A percentile compares a stretch with the other conserved stretches of the same genome.
phyloP scores from a whole-genome alignment of 345 rosid genomes.

The Nasturtium officinale region DNA sequence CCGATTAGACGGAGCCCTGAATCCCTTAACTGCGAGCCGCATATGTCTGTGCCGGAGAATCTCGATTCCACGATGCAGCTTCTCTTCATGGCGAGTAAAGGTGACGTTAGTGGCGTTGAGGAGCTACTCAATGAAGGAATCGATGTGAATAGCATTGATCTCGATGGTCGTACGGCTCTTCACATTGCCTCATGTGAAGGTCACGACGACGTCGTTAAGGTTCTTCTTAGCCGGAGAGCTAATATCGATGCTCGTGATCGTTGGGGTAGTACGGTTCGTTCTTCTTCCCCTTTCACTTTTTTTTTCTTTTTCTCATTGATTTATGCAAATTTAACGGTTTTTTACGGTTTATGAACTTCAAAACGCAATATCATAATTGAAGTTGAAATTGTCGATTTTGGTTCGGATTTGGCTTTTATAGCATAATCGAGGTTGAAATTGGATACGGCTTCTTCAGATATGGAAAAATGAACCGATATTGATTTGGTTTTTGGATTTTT shows the following conservation, averaged over 20 bases:
- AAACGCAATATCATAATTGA: not conserved
- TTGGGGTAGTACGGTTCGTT: constrained; percentile 97
- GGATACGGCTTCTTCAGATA: not conserved
- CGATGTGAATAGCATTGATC: constrained; percentile 90
- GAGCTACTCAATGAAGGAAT: constrained; percentile 73
- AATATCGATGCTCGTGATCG: constrained; percentile 98
- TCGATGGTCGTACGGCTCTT: constrained; percentile 93
- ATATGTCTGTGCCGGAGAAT: constrained; percentile 81
- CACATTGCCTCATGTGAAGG: constrained; percentile 97
- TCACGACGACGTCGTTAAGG: constrained; percentile 69
- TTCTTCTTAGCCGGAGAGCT: constrained; percentile 66
- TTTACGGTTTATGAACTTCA: not conserved
- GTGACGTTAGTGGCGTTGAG: constrained; percentile 70
- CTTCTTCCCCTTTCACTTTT: too few species aligned
- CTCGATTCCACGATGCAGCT: constrained; percentile 91
- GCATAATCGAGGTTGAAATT: not conserved
- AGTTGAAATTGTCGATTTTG: not conserved
- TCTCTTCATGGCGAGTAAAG: constrained; percentile 81
- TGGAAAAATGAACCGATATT: not conserved
- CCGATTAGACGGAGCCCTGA: constrained; percentile 70
- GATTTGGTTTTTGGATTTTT: not conserved
- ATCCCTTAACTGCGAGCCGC: constrained; percentile 41
- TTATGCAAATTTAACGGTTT: not conserved
- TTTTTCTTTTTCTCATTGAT: not conserved
- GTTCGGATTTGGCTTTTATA: not conserved